Base-by-base conservation (phyloP, 305 asterid species). In the Stenogyne calaminthoides region DNA sequence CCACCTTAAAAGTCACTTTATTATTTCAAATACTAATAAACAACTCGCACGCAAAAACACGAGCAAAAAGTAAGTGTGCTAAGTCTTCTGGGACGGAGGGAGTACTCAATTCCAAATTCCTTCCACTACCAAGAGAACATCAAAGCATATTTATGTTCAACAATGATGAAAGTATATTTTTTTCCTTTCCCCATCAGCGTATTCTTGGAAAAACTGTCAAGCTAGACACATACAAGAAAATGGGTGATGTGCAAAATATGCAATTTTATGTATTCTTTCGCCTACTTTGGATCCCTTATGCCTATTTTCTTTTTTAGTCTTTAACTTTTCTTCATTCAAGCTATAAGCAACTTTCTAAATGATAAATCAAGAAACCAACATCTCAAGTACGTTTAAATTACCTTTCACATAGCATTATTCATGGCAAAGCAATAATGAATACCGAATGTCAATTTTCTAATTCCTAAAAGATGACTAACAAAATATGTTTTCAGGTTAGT, bases 151-250 rank as follows among this genome's bases (percentile, higher is more conserved):
- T 54, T 7, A 70, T 16, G 34, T 58, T 58, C 46, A 46, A 22
- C 62, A 27, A 44, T 59, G 5, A 37, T 39, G 62, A 58, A 42
- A 6, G 10, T 32, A 32, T 11, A 14, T 39, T 27, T n/a, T 20
- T n/a, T 57, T n/a, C 57, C 49, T 36, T 19, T 1, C n/a, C 51
- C 51, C 69, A 22, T 9, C 7, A 2, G 32, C 2, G 2, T 16
- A 11, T 59, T 8, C 54, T 54, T 5, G 10, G 39, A 20, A 27
- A 32, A 32, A 71, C 49, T 27, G 55, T 39, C 20, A 20, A 40
- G n/a, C 55, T 47, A 42, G 14, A 74, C 42, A 44, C 56, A 42
- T 39, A 55, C 77, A 60, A 51, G 46, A 44, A 18, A 58, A 42
- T 37, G 67, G 9, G 58, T 11, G 16, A 70, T 44, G 44, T 70